These are phyloP conservation scores for Jacaranda mimosifolia DNA, from an alignment of 257 asterid genomes.

Conservation along the genomic window DNA sequence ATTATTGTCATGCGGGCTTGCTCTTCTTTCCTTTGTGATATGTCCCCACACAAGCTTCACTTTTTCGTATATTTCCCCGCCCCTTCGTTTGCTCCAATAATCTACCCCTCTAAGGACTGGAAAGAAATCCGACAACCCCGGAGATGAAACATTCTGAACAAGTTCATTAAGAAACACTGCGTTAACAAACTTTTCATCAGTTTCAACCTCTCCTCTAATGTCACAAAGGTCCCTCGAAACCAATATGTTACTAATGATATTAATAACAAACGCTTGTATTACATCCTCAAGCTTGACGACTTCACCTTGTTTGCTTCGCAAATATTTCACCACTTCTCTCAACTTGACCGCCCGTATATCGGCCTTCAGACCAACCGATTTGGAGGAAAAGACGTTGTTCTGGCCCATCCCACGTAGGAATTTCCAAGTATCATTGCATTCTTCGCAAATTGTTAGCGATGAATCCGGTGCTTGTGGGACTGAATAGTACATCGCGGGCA, in stretches of 20 bases:
- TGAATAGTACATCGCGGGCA: neutral
- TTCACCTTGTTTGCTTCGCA: neutral
- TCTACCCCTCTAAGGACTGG: neutral
- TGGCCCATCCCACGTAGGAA: neutral
- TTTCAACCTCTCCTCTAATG: neutral
- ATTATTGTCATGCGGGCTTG: neutral
- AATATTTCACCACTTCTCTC: neutral
- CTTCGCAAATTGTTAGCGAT: neutral
- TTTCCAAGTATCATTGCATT: constrained; percentile 18
- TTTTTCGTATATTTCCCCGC: neutral
- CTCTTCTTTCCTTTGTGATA: constrained; percentile 17
- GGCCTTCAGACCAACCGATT: neutral
- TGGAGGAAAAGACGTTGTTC: neutral
- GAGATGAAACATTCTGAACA: neutral
- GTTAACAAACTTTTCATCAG: neutral
- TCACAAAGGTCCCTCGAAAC: neutral
- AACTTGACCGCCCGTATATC: constrained; percentile 2
- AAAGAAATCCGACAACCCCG: constrained; percentile 10
- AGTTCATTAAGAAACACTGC: neutral
- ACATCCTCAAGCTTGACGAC: neutral
- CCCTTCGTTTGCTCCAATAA: neutral
- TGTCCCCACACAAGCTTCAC: neutral
- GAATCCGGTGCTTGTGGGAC: neutral
- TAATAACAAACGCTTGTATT: neutral
- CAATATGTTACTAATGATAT: neutral